A percentile compares a stretch with the other conserved stretches of the same genome.
Evolutionary conservation across 495 filamentous ascomycete species (phyloP).

Genomic region (Physcia stellaris): DNA sequence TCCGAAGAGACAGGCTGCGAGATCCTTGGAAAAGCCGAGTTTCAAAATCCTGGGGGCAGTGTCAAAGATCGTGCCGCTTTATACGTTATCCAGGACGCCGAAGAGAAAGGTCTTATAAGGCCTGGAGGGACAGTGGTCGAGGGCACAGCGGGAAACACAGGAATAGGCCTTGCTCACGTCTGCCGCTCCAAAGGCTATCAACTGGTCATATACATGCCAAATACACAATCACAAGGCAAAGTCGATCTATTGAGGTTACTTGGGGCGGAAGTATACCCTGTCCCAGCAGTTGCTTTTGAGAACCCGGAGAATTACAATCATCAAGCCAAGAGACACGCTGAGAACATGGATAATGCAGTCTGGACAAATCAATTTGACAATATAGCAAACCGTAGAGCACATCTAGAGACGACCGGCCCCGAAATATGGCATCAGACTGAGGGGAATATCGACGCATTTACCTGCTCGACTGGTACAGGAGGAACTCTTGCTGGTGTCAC

Average conservation of each 20-base stretch:
- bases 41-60: conserved; percentile 93
- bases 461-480: conserved; percentile 84
- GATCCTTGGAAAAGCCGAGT: conserved; percentile 91
- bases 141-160: conserved; percentile 94
- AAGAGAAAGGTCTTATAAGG: conserved; percentile 65
- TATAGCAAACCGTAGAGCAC: conserved; percentile 79
- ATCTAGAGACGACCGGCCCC: conserved; percentile 92
- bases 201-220: conserved; percentile 97
- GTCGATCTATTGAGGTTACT: conserved; percentile 83
- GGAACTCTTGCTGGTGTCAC: conserved; percentile 87
- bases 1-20: conserved; percentile 90
- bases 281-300: conserved; percentile 92
- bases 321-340: conserved; percentile 80
- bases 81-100: conserved; percentile 87
- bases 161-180: conserved; percentile 93
- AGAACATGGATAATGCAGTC: conserved; percentile 73
- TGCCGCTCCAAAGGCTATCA: conserved; percentile 88
- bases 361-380: conserved; percentile 99
- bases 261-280: conserved; percentile 96
- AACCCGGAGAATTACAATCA: conserved; percentile 97
- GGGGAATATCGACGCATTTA: conserved; percentile 85
- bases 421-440: conserved; percentile 94
- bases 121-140: conserved; percentile 92
- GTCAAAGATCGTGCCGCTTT: conserved; percentile 95
- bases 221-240: conserved; percentile 97